Percentiles rank a stretch among this genome's conserved stretches.
Conservation (phyloP, 2,329 filamentous ascomycete genomes). For the Paramyrothecium sp. region DNA sequence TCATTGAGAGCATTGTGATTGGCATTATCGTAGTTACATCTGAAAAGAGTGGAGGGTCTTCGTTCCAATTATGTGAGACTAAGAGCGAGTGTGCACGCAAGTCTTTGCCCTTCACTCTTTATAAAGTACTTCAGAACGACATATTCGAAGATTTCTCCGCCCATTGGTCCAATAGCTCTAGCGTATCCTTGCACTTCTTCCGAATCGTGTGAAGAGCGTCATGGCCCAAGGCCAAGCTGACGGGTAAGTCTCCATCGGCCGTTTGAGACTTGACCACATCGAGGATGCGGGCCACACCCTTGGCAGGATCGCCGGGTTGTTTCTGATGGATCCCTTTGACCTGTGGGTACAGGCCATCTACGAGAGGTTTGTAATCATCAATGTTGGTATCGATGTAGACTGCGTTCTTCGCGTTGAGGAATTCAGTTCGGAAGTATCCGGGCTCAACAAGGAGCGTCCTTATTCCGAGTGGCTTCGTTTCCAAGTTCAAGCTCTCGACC, state of each 20-base stretch:
- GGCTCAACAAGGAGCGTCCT: constrained; percentile 5
- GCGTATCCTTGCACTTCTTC: constrained; percentile 20
- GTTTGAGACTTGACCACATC: constrained; percentile 21
- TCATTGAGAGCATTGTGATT: too few relatives aligned
- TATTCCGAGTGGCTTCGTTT: constrained; percentile 4
- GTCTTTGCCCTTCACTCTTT: too few relatives aligned
- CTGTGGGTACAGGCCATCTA: background rate
- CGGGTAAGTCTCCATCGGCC: constrained; percentile 12
- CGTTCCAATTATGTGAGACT: too few relatives aligned
- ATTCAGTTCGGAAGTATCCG: background rate
- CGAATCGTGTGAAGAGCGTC: constrained; percentile 18
- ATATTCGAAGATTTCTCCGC: too few relatives aligned
- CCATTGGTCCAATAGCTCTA: constrained; percentile 12
- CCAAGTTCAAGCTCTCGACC: constrained; percentile 8
- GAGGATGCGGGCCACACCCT: constrained; percentile 15
- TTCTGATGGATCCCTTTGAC: too few relatives aligned
- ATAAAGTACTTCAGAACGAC: too few relatives aligned
- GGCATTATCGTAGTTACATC: too few relatives aligned
- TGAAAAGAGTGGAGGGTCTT: too few relatives aligned
- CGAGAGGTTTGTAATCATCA: constrained; percentile 4
- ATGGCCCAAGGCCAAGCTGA: constrained; percentile 20
- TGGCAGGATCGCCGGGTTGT: constrained; percentile 17
- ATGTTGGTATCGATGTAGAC: constrained; percentile 3
- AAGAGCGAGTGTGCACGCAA: too few relatives aligned
- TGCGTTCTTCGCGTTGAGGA: constrained; percentile 1